Conservation (phyloP, 768 basidiomycete species). For the Psilocybe tampanensis region DNA sequence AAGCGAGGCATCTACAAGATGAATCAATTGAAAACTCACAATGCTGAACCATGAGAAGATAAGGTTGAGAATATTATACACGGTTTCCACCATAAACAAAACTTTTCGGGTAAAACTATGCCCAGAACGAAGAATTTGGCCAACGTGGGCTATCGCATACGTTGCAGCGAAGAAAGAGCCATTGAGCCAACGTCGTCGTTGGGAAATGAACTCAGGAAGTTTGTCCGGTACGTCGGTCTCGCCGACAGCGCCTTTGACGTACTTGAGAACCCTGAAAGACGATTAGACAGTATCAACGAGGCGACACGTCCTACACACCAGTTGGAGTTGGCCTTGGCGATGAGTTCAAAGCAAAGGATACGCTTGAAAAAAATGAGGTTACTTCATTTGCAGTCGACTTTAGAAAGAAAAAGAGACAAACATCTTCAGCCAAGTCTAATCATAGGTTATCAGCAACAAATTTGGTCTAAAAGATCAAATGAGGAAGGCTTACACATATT, state of each 20-base stretch:
- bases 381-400: neutral
- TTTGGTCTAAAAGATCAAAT: conserved; percentile 3
- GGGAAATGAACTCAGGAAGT: conserved; percentile 91
- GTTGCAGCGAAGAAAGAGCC: conserved; percentile 96
- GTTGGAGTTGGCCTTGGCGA: conserved; percentile 75
- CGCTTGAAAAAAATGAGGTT: conserved; percentile 47
- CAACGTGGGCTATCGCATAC: conserved; percentile 88
- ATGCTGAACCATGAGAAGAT: conserved; percentile 94
- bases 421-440: conserved; percentile 87
- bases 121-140: conserved; percentile 78
- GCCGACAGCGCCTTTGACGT: conserved; percentile 91
- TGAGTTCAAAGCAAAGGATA: conserved; percentile 80
- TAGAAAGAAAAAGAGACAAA: conserved; percentile 33
- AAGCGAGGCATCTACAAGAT: neutral
- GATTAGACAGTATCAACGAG: conserved; percentile 3
- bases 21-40: conserved; percentile 45
- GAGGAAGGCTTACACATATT: conserved; percentile 79
- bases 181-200: conserved; percentile 87
- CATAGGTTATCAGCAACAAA: conserved; percentile 9
- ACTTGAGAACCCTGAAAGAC: conserved; percentile 86
- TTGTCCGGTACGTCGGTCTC: conserved; percentile 95
- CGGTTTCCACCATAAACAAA: conserved; percentile 74
- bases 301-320: conserved; percentile 51
- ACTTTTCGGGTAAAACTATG: conserved; percentile 80
- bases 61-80: conserved; percentile 87